These are phyloP conservation scores for Nigrospora oryzae DNA, from an alignment of 2,329 filamentous ascomycete genomes.

Conservation along the genomic window DNA sequence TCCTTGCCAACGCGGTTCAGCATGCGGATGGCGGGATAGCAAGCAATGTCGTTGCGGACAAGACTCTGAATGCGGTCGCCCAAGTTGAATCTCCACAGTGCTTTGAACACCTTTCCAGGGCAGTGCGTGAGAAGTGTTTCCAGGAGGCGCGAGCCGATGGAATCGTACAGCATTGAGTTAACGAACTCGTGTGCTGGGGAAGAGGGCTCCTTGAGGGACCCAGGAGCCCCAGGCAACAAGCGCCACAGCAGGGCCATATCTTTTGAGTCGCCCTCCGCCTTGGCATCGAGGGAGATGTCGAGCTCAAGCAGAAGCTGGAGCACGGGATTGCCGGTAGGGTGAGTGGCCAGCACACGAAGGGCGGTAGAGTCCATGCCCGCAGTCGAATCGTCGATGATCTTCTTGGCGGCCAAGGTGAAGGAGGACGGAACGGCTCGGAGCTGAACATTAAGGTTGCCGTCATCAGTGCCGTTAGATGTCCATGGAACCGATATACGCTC, in stretches of 20 bases:
- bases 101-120: slow-evolving; percentile 86
- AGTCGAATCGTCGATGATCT: slow-evolving; percentile 73
- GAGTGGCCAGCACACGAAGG: slow-evolving; percentile 74
- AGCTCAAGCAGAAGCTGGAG: slow-evolving; percentile 86
- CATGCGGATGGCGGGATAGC: slow-evolving; percentile 76
- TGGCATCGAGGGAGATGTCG: slow-evolving; percentile 68
- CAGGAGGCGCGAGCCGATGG: slow-evolving; percentile 80
- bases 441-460: slow-evolving; percentile 34
- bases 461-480: slow-evolving; percentile 40
- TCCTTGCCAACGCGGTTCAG: slow-evolving; percentile 80
- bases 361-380: slow-evolving; percentile 69
- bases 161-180: slow-evolving; percentile 80
- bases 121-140: slow-evolving; percentile 76
- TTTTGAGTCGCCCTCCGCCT: slow-evolving; percentile 33
- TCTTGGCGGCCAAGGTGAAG: slow-evolving; percentile 68
- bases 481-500: slow-evolving; percentile 65
- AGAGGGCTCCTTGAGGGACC: slow-evolving; percentile 62
- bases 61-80: slow-evolving; percentile 71
- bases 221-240: slow-evolving; percentile 66
- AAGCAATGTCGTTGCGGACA: slow-evolving; percentile 82
- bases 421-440: slow-evolving; percentile 63
- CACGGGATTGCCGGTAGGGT: slow-evolving; percentile 85
- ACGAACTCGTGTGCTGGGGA: slow-evolving; percentile 71
- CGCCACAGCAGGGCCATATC: slow-evolving; percentile 57
- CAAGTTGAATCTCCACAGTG: slow-evolving; percentile 72